Percentiles rank a stretch among this genome's conserved stretches.
Evolutionary conservation across 192 early-diverging fungal genomes (phyloP).

Genomic region (Radiomyces spectabilis): DNA sequence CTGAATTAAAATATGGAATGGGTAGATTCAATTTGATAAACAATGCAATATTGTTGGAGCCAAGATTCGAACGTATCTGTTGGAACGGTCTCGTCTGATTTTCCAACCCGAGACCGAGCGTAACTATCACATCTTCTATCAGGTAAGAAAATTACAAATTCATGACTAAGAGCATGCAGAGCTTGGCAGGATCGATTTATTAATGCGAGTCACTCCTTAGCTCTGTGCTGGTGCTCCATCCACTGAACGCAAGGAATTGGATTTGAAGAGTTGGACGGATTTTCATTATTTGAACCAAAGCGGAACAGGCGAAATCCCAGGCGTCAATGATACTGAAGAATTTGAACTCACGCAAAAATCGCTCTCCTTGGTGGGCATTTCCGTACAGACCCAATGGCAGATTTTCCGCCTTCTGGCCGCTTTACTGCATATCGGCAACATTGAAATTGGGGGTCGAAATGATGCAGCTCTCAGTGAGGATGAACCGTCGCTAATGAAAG

Average conservation of each 20-base stretch:
- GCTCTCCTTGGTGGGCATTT: constrained; percentile 82
- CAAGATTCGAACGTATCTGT: constrained; percentile 89
- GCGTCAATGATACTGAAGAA: constrained; percentile 89
- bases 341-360: constrained; percentile 84
- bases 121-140: constrained; percentile 99
- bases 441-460: constrained; percentile 67
- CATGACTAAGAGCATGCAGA: no score
- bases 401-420: constrained; percentile 91
- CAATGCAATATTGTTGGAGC: constrained; percentile 84
- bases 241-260: constrained; percentile 72
- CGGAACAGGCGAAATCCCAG: constrained; percentile 65
- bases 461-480: constrained; percentile 71
- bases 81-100: constrained; percentile 92
- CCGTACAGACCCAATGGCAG: constrained; percentile 71
- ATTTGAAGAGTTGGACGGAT: constrained; percentile 57
- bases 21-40: constrained; percentile 81
- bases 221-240: constrained; percentile 84
- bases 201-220: no score
- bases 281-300: constrained; percentile 91
- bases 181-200: background rate
- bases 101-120: constrained; percentile 91
- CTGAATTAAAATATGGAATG: background rate
- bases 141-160: constrained; percentile 30
- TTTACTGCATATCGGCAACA: constrained; percentile 94
- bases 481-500: constrained; percentile 62